Base-by-base conservation (phyloP, 169 alveolate species). In the Plasmodium blacklocki region DNA sequence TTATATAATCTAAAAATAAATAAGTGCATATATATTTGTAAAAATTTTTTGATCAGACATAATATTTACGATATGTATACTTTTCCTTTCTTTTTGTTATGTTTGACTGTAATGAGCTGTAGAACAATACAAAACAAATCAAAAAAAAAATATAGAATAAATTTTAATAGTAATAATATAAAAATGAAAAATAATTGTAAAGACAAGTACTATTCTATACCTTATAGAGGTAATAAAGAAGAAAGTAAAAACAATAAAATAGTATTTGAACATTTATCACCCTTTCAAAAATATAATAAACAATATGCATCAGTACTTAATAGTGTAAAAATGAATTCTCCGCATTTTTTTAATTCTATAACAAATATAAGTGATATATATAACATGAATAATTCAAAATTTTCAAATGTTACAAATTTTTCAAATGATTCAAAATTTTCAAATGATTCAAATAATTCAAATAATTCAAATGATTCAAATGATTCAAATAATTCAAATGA, bases 21-120 rank as follows among this genome's bases (percentile, higher is more conserved):
- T 1, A 83, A 83, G 19, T 83, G 91, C 26, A 39, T 68, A 54
- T 83, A 83, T 83, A 83, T 83, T 56, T 83, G 91, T 68, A 83
- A 83, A 54, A 68, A 83, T 43, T 83, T 83, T 63, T 49, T 83
- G n/a, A 14, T 83, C 21, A 19, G 70, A 83, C 47, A 39, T 39
- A 83, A 83, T 47, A 68, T 4, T 39, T 14, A 83, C 8, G 70
- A 83, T 32, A 54, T 45, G 18, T 68, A 68, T 68, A 58, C 91
- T 11, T 68, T 83, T 62, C 74, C 91, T 7, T 83, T 83, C n/a
- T 83, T 68, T 43, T 39, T 83, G 21, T 60, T 83, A 83, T 43
- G 60, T 59, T 56, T 83, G 43, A 59, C 70, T 68, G 85, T 68
- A 19, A 54, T 49, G 49, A 83, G 91, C 45, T 56, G 67, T 21